Evolutionary conservation across 2,329 filamentous ascomycete genomes (phyloP).

Genomic region (Lachnellula hyalina): DNA sequence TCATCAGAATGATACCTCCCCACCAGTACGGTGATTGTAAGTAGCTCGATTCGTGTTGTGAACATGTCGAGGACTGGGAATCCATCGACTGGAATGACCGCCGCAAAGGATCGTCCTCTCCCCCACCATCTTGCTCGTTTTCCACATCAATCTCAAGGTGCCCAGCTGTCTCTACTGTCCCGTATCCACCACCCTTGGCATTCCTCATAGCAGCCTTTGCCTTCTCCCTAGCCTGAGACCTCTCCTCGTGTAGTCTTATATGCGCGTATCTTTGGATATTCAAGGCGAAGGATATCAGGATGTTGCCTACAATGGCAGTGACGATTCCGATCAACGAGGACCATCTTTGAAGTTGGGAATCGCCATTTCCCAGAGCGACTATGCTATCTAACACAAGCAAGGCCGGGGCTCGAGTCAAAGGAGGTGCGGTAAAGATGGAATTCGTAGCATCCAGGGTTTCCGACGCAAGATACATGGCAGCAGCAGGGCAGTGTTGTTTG

Average conservation of each 20-base stretch:
- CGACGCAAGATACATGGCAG: conserved; percentile 28
- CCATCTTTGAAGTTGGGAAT: conserved; percentile 62
- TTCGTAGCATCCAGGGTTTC: conserved; percentile 14
- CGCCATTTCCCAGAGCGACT: conserved; percentile 27
- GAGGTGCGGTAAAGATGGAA: conserved; percentile 6
- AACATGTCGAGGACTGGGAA: conserved; percentile 35
- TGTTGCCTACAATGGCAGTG: conserved; percentile 86
- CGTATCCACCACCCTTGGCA: conserved; percentile 36
- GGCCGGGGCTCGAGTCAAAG: neutral
- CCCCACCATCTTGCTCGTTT: conserved; percentile 31
- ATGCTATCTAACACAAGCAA: neutral
- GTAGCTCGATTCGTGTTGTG: conserved; percentile 55
- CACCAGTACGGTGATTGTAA: conserved; percentile 94
- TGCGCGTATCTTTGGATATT: conserved; percentile 97
- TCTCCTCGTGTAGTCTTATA: conserved; percentile 71
- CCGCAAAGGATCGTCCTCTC: conserved; percentile 48
- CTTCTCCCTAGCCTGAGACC: conserved; percentile 50
- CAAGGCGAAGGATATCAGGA: conserved; percentile 89
- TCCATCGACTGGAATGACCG: conserved; percentile 44
- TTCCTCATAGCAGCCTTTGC: conserved; percentile 43
- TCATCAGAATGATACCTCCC: conserved; percentile 89
- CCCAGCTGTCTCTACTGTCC: conserved; percentile 34
- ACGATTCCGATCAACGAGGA: conserved; percentile 92
- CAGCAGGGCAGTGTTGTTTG: conserved; percentile 1
- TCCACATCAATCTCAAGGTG: conserved; percentile 20